Percentiles rank a stretch among this genome's conserved stretches.
These are phyloP conservation scores for Zopfia rhizophila DNA, from an alignment of 2,329 filamentous ascomycete species.

Conservation along the genomic window DNA sequence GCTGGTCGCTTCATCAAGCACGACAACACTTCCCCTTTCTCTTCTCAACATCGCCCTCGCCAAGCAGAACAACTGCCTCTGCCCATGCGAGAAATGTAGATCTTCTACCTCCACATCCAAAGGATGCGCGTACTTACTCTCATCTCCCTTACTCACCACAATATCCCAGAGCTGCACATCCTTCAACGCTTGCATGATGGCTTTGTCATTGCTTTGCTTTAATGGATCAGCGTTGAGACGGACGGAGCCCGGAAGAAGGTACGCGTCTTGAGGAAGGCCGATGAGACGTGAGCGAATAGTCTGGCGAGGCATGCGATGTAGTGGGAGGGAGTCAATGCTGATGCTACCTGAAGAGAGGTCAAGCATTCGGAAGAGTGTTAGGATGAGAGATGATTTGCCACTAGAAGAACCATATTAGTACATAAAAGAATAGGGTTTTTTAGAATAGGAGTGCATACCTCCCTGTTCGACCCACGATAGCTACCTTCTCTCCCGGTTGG, in stretches of 20 bases:
- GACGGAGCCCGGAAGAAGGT: constrained; percentile 61
- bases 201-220: constrained; percentile 47
- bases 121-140: constrained; percentile 43
- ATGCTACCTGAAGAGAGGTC: constrained; percentile 57
- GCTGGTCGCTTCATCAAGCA: constrained; percentile 48
- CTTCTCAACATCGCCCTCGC: constrained; percentile 65
- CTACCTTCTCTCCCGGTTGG: constrained; percentile 59
- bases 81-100: constrained; percentile 57
- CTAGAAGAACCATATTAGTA: constrained; percentile 45
- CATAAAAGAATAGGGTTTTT: background rate
- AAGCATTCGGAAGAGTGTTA: constrained; percentile 61
- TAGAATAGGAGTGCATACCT: constrained; percentile 45
- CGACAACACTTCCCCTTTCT: constrained; percentile 37
- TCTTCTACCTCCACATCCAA: constrained; percentile 44
- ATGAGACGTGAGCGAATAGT: constrained; percentile 59
- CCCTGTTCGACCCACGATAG: constrained; percentile 65
- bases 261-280: constrained; percentile 63
- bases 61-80: constrained; percentile 72
- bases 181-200: constrained; percentile 56
- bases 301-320: constrained; percentile 56
- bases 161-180: constrained; percentile 58
- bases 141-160: constrained; percentile 47
- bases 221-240: constrained; percentile 62
- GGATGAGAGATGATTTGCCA: constrained; percentile 63
- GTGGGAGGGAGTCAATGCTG: constrained; percentile 59